Evolutionary conservation across 2,329 filamentous ascomycete species (phyloP).

Genomic region (Lanzia echinophila): DNA sequence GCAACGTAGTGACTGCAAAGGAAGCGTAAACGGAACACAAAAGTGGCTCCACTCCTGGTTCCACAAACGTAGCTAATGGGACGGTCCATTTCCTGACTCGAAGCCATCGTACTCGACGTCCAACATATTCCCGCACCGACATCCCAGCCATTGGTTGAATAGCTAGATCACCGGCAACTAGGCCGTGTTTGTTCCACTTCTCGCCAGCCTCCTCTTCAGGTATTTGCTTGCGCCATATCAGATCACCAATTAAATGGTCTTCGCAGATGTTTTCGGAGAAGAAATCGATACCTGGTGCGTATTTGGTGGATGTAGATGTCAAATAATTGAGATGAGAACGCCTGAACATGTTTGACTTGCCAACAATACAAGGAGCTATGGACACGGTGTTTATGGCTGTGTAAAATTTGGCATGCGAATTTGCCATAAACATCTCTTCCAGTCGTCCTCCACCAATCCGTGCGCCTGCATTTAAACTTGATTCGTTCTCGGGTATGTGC

Average conservation of each 20-base stretch:
- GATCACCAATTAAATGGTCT: slow-evolving; percentile 89
- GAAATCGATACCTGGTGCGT: slow-evolving; percentile 70
- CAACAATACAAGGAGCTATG: slow-evolving; percentile 86
- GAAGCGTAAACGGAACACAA: slow-evolving; percentile 76
- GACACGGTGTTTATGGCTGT: slow-evolving; percentile 90
- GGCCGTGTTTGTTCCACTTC: slow-evolving; percentile 67
- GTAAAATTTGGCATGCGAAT: slow-evolving; percentile 95
- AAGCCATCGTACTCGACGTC: slow-evolving; percentile 80
- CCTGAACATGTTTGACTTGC: slow-evolving; percentile 98
- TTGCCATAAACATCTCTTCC: slow-evolving; percentile 92
- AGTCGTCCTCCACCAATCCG: slow-evolving; percentile 67
- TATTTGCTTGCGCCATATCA: slow-evolving; percentile 70
- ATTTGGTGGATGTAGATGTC: slow-evolving; percentile 39
- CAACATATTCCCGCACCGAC: slow-evolving; percentile 69
- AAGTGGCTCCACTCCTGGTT: slow-evolving; percentile 85
- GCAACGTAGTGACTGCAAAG: slow-evolving; percentile 69
- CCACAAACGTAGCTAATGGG: slow-evolving; percentile 77
- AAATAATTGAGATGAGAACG: slow-evolving; percentile 79
- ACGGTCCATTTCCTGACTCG: slow-evolving; percentile 94
- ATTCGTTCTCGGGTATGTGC: slow-evolving; percentile 21
- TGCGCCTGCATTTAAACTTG: slow-evolving; percentile 18
- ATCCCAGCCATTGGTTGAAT: slow-evolving; percentile 85
- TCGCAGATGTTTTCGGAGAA: slow-evolving; percentile 97
- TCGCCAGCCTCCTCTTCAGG: slow-evolving; percentile 38
- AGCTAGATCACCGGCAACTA: slow-evolving; percentile 79